These are phyloP conservation scores for Colletotrichum horii DNA, from an alignment of 2,329 filamentous ascomycete genomes.

Conservation along the genomic window DNA sequence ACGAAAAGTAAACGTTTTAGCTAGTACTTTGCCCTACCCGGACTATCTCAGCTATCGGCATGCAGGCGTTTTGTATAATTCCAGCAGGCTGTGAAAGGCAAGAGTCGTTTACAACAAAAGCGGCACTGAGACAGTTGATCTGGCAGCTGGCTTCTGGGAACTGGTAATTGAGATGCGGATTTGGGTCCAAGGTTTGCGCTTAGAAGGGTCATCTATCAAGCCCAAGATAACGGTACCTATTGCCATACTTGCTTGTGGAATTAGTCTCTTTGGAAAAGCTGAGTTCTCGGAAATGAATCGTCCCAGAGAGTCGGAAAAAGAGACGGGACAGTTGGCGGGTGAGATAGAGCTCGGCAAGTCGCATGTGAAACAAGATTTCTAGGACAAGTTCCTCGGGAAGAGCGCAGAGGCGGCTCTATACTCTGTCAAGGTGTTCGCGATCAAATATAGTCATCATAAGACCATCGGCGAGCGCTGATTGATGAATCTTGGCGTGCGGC, in stretches of 20 bases:
- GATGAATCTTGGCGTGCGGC: neutral
- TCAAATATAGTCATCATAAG: neutral
- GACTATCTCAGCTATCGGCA: too few species aligned
- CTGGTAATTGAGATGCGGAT: too few species aligned
- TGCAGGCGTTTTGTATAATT: too few species aligned
- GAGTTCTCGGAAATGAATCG: neutral
- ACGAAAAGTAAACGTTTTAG: too few species aligned
- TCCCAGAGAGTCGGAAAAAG: neutral
- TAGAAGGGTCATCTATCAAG: neutral
- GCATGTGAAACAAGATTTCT: neutral
- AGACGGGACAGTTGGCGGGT: neutral
- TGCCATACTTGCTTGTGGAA: accelerated
- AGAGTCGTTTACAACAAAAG: too few species aligned
- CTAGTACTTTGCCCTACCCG: too few species aligned
- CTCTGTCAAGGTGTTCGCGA: neutral
- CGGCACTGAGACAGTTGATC: too few species aligned
- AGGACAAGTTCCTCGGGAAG: neutral
- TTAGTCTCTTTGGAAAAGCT: neutral
- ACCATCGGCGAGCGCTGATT: accelerated
- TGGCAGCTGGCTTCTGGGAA: too few species aligned
- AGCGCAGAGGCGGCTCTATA: neutral
- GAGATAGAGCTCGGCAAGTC: neutral
- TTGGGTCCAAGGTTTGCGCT: too few species aligned
- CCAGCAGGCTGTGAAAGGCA: too few species aligned
- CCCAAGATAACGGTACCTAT: neutral